Evolutionary conservation across 495 filamentous ascomycete species (phyloP).

Genomic region (Trichoderma reesei): DNA sequence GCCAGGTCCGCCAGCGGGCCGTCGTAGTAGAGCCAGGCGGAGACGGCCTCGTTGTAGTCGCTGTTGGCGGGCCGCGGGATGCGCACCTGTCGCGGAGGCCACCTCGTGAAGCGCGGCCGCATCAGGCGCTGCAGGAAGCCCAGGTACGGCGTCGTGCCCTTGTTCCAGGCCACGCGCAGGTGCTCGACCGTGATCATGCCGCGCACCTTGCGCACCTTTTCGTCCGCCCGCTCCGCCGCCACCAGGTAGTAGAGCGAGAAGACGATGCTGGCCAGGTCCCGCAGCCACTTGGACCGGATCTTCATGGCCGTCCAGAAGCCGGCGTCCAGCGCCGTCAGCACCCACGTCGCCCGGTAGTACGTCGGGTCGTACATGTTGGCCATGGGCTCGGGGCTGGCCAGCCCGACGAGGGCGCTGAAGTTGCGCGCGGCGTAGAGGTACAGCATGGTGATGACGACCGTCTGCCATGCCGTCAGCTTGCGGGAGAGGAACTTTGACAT

Average conservation of each 20-base stretch:
- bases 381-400: conserved; percentile 88
- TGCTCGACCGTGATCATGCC: conserved; percentile 84
- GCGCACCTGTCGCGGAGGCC: conserved; percentile 67
- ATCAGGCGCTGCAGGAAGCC: conserved; percentile 56
- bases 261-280: conserved; percentile 69
- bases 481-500: conserved; percentile 53
- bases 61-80: conserved; percentile 73
- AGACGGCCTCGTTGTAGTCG: conserved; percentile 70
- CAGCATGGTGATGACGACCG: conserved; percentile 73
- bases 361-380: conserved; percentile 87
- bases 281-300: conserved; percentile 68
- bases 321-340: conserved; percentile 87
- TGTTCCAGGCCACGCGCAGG: conserved; percentile 90
- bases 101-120: conserved; percentile 68
- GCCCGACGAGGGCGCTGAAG: conserved; percentile 80
- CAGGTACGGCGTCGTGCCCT: conserved; percentile 75
- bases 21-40: conserved; percentile 90
- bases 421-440: conserved; percentile 89
- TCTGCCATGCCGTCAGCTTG: conserved; percentile 75
- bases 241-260: conserved; percentile 86
- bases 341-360: conserved; percentile 98
- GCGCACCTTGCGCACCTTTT: conserved; percentile 90
- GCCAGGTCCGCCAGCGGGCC: conserved; percentile 68
- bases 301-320: conserved; percentile 99
- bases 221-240: conserved; percentile 87